Percentiles rank a stretch among this genome's conserved stretches.
Conservation (phyloP, 2,329 filamentous ascomycete genomes). For the Dothistroma pini region DNA sequence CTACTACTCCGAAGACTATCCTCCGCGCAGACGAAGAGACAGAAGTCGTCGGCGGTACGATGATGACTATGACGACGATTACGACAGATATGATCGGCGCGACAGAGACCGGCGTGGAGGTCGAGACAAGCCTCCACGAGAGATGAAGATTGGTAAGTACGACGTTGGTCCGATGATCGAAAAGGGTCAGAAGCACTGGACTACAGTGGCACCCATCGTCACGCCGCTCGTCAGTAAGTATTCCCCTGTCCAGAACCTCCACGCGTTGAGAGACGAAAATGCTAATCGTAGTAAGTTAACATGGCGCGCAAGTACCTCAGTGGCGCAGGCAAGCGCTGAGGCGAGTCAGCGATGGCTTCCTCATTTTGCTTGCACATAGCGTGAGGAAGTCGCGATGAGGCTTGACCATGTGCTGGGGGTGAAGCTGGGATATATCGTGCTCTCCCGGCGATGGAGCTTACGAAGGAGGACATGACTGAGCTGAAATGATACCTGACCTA, state of each 20-base stretch:
- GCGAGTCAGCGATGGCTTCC: background rate
- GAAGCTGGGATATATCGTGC: background rate
- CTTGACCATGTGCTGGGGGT: background rate
- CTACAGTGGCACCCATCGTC: constrained; percentile 31
- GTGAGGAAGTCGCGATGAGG: too few relatives aligned
- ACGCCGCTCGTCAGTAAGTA: constrained; percentile 27
- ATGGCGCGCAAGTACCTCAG: constrained; percentile 18
- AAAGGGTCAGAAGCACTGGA: constrained; percentile 35
- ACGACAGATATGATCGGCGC: constrained; percentile 22
- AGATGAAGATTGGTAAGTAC: constrained; percentile 34
- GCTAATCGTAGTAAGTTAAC: background rate
- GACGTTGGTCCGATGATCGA: constrained; percentile 34
- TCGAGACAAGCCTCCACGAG: constrained; percentile 22
- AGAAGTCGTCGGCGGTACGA: constrained; percentile 22
- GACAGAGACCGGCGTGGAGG: constrained; percentile 15
- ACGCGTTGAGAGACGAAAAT: constrained; percentile 6
- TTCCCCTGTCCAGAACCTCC: constrained; percentile 20
- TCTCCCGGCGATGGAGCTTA: background rate
- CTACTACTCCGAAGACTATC: constrained; percentile 21
- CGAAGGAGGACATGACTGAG: background rate
- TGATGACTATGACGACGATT: constrained; percentile 23
- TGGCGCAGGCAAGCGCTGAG: constrained; percentile 10
- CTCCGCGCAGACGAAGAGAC: constrained; percentile 6
- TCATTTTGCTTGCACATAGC: background rate
- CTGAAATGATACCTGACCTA: constrained; percentile 7